A percentile compares a stretch with the other conserved stretches of the same genome.
Conservation (phyloP, 2,329 filamentous ascomycete species). For the Colletotrichum scovillei region DNA sequence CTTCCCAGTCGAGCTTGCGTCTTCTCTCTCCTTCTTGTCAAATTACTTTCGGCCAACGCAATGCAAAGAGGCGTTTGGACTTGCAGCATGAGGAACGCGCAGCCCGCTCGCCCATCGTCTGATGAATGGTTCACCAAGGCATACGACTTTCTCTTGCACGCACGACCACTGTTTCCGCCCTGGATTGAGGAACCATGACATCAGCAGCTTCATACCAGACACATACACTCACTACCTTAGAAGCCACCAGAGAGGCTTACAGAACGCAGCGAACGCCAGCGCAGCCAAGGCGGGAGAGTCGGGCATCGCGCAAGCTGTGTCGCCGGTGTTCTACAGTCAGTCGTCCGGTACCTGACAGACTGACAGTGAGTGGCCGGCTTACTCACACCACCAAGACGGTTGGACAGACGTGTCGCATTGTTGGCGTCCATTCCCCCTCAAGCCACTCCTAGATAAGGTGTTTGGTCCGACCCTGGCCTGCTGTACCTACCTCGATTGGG, state of each 20-base stretch:
- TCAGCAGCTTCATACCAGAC: neutral
- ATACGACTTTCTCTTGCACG: neutral
- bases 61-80: slow-evolving; percentile 3
- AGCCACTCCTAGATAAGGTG: neutral
- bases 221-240: neutral
- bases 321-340: neutral
- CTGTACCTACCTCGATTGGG: neutral
- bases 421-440: neutral
- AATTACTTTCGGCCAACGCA: neutral
- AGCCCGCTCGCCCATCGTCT: neutral
- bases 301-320: neutral
- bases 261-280: neutral
- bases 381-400: slow-evolving; percentile 6
- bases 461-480: neutral
- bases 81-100: neutral
- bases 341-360: slow-evolving; percentile 4
- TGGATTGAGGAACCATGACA: neutral
- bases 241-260: no score
- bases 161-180: neutral
- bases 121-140: neutral
- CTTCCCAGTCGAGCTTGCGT: neutral
- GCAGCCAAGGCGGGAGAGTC: neutral
- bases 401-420: neutral
- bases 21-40: neutral
- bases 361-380: neutral